phyloP scores from a whole-genome alignment of 2,329 filamentous ascomycete genomes.

The Helicocarpus griseus region DNA sequence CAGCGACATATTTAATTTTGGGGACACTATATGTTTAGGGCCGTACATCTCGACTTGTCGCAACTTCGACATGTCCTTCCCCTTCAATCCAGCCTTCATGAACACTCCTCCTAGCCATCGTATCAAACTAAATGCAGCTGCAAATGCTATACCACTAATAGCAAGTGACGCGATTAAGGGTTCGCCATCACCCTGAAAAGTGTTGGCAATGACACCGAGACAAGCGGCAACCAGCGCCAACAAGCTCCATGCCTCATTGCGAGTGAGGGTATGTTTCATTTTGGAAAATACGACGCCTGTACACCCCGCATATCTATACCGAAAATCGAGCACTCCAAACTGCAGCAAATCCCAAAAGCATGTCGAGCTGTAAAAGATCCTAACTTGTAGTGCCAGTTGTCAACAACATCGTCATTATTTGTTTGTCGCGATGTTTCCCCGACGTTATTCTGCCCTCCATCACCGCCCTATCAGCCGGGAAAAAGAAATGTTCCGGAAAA shows the following conservation, averaged over 20 bases:
- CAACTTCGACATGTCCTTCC: slow-evolving; percentile 75
- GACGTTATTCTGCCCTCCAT: not conserved
- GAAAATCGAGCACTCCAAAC: not conserved
- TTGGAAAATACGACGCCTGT: not conserved
- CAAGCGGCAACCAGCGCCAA: slow-evolving; percentile 59
- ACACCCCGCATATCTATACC: not conserved
- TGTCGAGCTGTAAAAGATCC: not conserved
- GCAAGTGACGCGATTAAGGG: slow-evolving; percentile 82
- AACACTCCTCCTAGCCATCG: slow-evolving; percentile 89
- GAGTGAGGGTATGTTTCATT: slow-evolving; percentile 38
- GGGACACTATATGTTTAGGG: not conserved
- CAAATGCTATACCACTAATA: slow-evolving; percentile 76
- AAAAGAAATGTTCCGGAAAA: not conserved
- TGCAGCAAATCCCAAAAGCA: not conserved
- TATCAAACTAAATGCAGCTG: slow-evolving; percentile 73
- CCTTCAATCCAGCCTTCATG: slow-evolving; percentile 77
- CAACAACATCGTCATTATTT: not conserved
- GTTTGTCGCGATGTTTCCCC: not conserved
- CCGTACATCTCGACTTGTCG: slow-evolving; percentile 64
- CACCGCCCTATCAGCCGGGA: not conserved
- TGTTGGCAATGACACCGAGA: slow-evolving; percentile 59
- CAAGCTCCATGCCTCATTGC: slow-evolving; percentile 47
- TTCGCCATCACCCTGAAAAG: slow-evolving; percentile 75
- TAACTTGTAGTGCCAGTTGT: not conserved
- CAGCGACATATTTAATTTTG: slow-evolving; percentile 5